Evolutionary conservation across 139 green algal genomes (phyloP), one percentile per base, ranked within the genome.

Genomic region (Deuterostichococcus epilithicus): DNA sequence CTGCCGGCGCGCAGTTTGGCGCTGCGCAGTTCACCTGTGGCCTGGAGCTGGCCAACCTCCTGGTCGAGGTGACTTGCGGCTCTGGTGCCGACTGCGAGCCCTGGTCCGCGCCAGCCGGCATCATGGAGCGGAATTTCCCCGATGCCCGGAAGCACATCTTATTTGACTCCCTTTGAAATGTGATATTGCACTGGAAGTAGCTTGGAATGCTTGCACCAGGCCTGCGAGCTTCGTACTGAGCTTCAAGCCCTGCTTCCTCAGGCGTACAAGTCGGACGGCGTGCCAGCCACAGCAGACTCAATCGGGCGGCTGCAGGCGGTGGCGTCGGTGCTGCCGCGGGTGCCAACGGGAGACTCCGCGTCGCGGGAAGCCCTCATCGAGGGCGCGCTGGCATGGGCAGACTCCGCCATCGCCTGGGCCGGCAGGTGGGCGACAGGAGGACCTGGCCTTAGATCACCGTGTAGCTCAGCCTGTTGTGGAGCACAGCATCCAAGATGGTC

Each of bases 11-110:
- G 20, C 74, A 79, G n/a, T 39, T 79, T 28, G 34, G 25, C 15
- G 45, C 23, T 1, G 45, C 34, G 26, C 73, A 78, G 73, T 33
- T 78, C 36, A 78, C 73, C 10, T 78, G 73, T 37, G 73, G 73
- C 15, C 15, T 33, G 6, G 73, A 78, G 59, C 63, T 78, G 35
- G 73, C 60, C 25, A 32, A n/a, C 45, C 28, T 72, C 25, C 59
- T 72, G 26, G 25, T 78, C 20, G 52, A 63, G 52, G 52, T 63
- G 52, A n/a, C n/a, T n/a, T n/a, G n/a, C n/a, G n/a, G n/a, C n/a
- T n/a, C n/a, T n/a, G n/a, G n/a, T n/a, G n/a, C n/a, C n/a, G n/a
- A n/a, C n/a, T n/a, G n/a, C n/a, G n/a, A n/a, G n/a, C n/a, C n/a
- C n/a, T n/a, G 52, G 10, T 3, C 10, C 18, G 13, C 52, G 28